Percentiles rank a stretch among this genome's conserved stretches.
Conservation (phyloP, 345 rosid genomes). For the Hirschfeldia incana region DNA sequence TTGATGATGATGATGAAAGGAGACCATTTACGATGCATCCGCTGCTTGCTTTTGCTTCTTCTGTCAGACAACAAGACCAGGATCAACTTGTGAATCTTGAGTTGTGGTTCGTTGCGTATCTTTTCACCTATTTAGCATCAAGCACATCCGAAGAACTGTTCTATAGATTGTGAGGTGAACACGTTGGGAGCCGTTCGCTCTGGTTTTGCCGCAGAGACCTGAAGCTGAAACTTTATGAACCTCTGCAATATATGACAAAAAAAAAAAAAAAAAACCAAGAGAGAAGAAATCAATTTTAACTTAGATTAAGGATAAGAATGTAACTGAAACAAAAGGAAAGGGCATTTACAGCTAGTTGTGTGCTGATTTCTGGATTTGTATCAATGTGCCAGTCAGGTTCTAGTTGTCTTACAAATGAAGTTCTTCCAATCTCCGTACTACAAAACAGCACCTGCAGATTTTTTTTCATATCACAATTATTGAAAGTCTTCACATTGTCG, state of each 20-base stretch:
- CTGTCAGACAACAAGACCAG: too few species aligned
- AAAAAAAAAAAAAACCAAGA: background rate
- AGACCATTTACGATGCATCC: too few species aligned
- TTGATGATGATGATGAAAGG: too few species aligned
- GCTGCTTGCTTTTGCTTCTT: too few species aligned
- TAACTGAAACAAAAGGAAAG: background rate
- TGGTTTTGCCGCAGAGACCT: slow-evolving; percentile 55
- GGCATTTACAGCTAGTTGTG: slow-evolving; percentile 77
- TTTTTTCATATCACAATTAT: slow-evolving; percentile 2
- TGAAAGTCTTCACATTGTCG: background rate
- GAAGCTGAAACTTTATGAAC: slow-evolving; percentile 93
- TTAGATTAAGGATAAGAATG: background rate
- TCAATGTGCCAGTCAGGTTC: slow-evolving; percentile 99
- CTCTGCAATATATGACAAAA: slow-evolving; percentile 51
- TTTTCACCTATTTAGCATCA: slow-evolving; percentile 19
- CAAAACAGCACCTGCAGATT: slow-evolving; percentile 91
- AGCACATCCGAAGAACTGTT: slow-evolving; percentile 73
- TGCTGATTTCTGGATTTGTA: slow-evolving; percentile 68
- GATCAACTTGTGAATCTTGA: too few species aligned
- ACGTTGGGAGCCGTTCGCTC: slow-evolving; percentile 72
- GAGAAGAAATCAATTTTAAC: background rate
- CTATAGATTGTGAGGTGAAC: slow-evolving; percentile 72
- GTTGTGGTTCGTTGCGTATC: too few species aligned
- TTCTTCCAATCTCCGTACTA: slow-evolving; percentile 82
- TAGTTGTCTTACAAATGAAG: slow-evolving; percentile 93